Conservation (phyloP, 305 asterid species). For the Solanum hybrid region DNA sequence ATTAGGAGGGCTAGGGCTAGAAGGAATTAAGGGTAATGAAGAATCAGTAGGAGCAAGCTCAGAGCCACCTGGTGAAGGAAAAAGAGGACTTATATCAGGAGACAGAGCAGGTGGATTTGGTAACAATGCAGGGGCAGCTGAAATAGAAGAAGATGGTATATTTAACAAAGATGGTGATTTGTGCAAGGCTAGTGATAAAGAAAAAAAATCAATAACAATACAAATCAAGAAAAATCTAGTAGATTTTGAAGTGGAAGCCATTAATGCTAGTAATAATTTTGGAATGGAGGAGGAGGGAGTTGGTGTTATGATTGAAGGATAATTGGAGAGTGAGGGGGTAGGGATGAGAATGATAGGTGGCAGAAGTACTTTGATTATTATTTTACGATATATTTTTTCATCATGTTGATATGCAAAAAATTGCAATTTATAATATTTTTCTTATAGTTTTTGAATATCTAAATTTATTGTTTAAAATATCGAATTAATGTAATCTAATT, state of each 20-base stretch:
- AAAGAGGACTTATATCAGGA: slow-evolving; percentile 66
- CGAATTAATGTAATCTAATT: too few species aligned
- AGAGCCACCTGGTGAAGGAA: slow-evolving; percentile 73
- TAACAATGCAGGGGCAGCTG: slow-evolving; percentile 68
- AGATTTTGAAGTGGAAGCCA: slow-evolving; percentile 22
- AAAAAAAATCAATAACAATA: slow-evolving; percentile 1
- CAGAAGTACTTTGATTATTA: not conserved
- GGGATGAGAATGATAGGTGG: slow-evolving; percentile 37
- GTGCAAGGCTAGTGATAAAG: not conserved
- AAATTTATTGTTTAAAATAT: too few species aligned
- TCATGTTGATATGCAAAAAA: too few species aligned
- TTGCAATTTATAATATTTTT: too few species aligned
- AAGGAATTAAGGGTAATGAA: slow-evolving; percentile 60
- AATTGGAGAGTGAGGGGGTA: not conserved
- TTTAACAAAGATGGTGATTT: not conserved
- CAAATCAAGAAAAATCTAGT: slow-evolving; percentile 9
- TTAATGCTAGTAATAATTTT: slow-evolving; percentile 11
- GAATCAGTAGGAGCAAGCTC: slow-evolving; percentile 65
- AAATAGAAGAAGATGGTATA: slow-evolving; percentile 55
- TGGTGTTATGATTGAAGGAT: slow-evolving; percentile 5
- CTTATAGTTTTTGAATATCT: too few species aligned
- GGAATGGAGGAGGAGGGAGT: slow-evolving; percentile 31
- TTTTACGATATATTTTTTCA: too few species aligned
- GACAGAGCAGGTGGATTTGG: slow-evolving; percentile 62
- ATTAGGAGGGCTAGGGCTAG: slow-evolving; percentile 89